Evolutionary conservation across 306 rosid species (phyloP).

Genomic region (Malus orientalis): DNA sequence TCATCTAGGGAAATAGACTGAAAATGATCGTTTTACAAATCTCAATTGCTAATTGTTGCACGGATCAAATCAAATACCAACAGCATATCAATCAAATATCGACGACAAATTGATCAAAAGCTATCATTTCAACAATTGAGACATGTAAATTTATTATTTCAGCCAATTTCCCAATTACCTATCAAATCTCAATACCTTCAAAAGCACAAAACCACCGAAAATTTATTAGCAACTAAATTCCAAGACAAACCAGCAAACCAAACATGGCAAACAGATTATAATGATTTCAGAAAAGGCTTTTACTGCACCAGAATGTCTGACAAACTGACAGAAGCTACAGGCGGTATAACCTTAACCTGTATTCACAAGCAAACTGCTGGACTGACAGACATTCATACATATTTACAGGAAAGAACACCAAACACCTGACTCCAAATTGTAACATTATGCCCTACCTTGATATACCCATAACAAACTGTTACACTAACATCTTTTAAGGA

Average conservation of each 20-base stretch:
- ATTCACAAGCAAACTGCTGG: slow-evolving; percentile 37
- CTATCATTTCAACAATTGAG: neutral
- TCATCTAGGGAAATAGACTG: neutral
- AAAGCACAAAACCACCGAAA: neutral
- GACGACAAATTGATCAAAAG: neutral
- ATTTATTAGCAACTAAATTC: neutral
- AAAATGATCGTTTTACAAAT: neutral
- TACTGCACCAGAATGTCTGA: slow-evolving; percentile 37
- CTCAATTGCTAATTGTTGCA: neutral
- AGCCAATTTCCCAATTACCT: neutral
- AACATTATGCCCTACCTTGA: slow-evolving; percentile 24
- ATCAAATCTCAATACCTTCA: neutral
- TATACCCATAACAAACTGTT: slow-evolving; percentile 18
- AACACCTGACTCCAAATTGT: slow-evolving; percentile 40
- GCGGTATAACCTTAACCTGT: slow-evolving; percentile 33
- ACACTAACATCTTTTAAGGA: slow-evolving; percentile 18
- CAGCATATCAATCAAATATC: neutral
- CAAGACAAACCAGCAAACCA: neutral
- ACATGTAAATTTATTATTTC: neutral
- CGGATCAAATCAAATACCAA: too few species aligned
- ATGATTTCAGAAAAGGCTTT: slow-evolving; percentile 34
- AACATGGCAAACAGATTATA: slow-evolving; percentile 1
- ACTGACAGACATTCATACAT: slow-evolving; percentile 13
- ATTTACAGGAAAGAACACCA: slow-evolving; percentile 57
- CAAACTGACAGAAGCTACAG: slow-evolving; percentile 42